These are phyloP conservation scores for Bruguiera parviflora DNA, from an alignment of 345 rosid species.

Conservation along the genomic window DNA sequence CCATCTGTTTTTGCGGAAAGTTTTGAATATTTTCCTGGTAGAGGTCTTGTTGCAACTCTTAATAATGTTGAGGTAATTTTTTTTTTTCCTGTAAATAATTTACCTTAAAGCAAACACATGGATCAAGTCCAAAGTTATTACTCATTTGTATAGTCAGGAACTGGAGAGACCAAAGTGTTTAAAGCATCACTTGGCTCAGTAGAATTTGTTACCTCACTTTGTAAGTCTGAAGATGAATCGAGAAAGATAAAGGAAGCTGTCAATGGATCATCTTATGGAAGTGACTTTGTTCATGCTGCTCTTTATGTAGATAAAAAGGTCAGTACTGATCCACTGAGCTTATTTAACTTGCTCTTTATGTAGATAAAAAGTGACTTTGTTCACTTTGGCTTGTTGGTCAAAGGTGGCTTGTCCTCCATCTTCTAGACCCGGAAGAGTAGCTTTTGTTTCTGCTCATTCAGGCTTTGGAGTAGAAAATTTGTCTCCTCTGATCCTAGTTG, in stretches of 20 bases:
- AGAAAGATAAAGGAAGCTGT: slow-evolving; percentile 78
- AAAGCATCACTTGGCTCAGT: slow-evolving; percentile 93
- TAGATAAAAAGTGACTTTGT: too few species aligned
- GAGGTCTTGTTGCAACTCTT: slow-evolving; percentile 88
- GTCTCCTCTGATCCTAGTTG: too few species aligned
- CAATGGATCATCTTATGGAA: slow-evolving; percentile 69
- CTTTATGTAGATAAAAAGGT: slow-evolving; percentile 91
- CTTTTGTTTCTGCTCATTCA: too few species aligned
- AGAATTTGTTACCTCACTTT: slow-evolving; percentile 80
- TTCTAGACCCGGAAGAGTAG: too few species aligned
- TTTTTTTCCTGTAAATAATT: not conserved
- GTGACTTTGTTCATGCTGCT: slow-evolving; percentile 88
- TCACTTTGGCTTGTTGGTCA: not conserved
- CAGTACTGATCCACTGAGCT: slow-evolving; percentile 7
- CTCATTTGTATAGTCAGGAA: slow-evolving; percentile 54
- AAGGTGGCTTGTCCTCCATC: too few species aligned
- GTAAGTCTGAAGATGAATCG: slow-evolving; percentile 71
- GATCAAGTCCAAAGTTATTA: not conserved
- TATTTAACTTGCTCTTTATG: not conserved
- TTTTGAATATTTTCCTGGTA: slow-evolving; percentile 92
- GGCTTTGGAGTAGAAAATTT: too few species aligned
- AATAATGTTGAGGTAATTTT: slow-evolving; percentile 61
- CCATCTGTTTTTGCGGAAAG: slow-evolving; percentile 79
- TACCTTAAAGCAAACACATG: slow-evolving; percentile 22
- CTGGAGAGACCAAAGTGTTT: slow-evolving; percentile 44